These are phyloP conservation scores for Barnettozyma vustinii DNA, from an alignment of 805 yeast species.

Conservation along the genomic window DNA sequence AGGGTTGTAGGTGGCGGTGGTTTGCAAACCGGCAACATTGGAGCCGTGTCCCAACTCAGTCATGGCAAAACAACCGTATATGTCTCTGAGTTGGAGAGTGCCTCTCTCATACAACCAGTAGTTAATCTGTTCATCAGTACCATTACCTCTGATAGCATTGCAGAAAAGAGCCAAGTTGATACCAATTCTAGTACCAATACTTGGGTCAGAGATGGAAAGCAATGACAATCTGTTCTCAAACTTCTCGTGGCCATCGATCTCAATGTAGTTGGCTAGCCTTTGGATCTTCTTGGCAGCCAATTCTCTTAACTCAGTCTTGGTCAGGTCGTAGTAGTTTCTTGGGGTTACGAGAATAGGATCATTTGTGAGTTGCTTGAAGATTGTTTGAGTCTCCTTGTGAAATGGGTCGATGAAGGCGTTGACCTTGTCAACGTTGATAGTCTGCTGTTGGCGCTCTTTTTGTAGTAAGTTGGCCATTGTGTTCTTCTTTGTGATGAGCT, in stretches of 20 bases:
- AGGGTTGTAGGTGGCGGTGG: slow-evolving; percentile 79
- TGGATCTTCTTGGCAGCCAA: slow-evolving; percentile 55
- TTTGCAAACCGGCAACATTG: slow-evolving; percentile 88
- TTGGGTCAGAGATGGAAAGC: slow-evolving; percentile 69
- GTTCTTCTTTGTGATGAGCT: too few species aligned
- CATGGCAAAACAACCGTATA: slow-evolving; percentile 85
- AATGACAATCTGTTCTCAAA: slow-evolving; percentile 57
- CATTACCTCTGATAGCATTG: slow-evolving; percentile 79
- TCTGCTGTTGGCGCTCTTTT: slow-evolving; percentile 40
- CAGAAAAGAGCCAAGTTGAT: slow-evolving; percentile 85
- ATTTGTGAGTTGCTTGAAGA: slow-evolving; percentile 55
- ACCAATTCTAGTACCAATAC: slow-evolving; percentile 75
- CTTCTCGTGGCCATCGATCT: slow-evolving; percentile 29
- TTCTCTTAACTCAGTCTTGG: slow-evolving; percentile 53
- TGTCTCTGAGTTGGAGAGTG: slow-evolving; percentile 50
- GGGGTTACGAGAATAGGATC: slow-evolving; percentile 60
- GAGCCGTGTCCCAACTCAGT: slow-evolving; percentile 93
- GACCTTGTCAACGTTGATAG: slow-evolving; percentile 40
- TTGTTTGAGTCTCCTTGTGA: slow-evolving; percentile 38
- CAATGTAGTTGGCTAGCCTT: slow-evolving; percentile 58
- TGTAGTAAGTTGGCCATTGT: slow-evolving; percentile 23
- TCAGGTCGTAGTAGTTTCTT: slow-evolving; percentile 50
- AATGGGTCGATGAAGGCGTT: slow-evolving; percentile 53
- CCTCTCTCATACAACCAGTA: slow-evolving; percentile 79
- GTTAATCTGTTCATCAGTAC: slow-evolving; percentile 74